Evolutionary conservation across 768 basidiomycete genomes (phyloP), one percentile per base, ranked within the genome.

Genomic region (Podaxis sp.): DNA sequence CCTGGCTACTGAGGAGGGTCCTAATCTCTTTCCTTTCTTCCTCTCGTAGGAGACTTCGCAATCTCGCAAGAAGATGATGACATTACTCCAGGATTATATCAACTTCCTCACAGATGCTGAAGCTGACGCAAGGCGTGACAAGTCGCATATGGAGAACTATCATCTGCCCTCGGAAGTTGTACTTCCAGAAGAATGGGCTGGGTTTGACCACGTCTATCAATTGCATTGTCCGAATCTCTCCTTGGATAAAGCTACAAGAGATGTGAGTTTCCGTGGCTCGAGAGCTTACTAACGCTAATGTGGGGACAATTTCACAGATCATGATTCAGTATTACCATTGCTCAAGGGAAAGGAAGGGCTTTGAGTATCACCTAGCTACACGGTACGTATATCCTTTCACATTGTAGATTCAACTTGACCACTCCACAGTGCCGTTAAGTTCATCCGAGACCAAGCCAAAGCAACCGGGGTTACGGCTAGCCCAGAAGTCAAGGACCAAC

Each of bases 131-230:
- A 66, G 62, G n/a, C 60, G 69, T 5, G 68, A 69, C 37, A 60
- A 64, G 17, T 37, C 68, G 20, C 65, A 65, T 33, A 69, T 73
- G 11, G 76, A 81, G 58, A 83, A 77, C 58, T 89, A 90, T 67
- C 81, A 86, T 60, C 84, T 90, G 74, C 87, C 89, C 33, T 80
- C 86, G 12, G 87, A 89, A 67, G 82, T 84, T 49, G 82, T 89
- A 37, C 85, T 87, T 11, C 78, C 87, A 28, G 78, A 85, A 24
- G 90, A 93, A 68, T 89, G 86, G 90, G 84, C 82, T 2, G 85
- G 87, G 64, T 98, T 96, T 74, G 89, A 91, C 70, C 91, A 96
- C 68, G 93, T 95, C 26, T 93, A 95, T 70, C 92, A 96, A 69
- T 82, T 95, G 15, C 95, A 97, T 74, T 90, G 86, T 64, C 95